Evolutionary conservation across 805 yeast genomes (phyloP).

Genomic region (Dipodascus geniculatus): DNA sequence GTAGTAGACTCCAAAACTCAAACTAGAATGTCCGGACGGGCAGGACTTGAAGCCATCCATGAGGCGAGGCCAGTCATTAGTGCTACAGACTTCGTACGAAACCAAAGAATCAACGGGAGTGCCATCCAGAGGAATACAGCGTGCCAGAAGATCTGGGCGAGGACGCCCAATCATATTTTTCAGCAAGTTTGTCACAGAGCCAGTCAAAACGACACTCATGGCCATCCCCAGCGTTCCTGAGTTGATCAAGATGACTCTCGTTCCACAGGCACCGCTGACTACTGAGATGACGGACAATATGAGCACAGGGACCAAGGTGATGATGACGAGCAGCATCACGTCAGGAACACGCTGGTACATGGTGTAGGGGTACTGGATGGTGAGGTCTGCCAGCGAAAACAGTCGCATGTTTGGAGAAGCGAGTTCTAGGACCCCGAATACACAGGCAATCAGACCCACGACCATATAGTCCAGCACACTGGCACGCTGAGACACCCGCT

Average conservation of each 20-base stretch:
- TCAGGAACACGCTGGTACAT: conserved; percentile 59
- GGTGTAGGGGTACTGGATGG: conserved; percentile 75
- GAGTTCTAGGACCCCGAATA: not conserved
- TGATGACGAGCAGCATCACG: conserved; percentile 33
- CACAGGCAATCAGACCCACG: not conserved
- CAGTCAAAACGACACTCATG: conserved; percentile 46
- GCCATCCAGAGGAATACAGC: conserved; percentile 59
- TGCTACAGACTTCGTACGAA: conserved; percentile 27
- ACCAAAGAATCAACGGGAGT: conserved; percentile 36
- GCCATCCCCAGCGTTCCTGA: conserved; percentile 40
- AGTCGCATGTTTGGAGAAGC: conserved; percentile 61
- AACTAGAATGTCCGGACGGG: conserved; percentile 47
- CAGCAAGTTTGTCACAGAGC: conserved; percentile 55
- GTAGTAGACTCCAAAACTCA: conserved; percentile 38
- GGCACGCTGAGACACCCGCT: not conserved
- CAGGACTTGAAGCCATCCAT: conserved; percentile 44
- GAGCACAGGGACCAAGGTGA: conserved; percentile 3
- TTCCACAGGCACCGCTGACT: conserved; percentile 20
- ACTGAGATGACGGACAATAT: conserved; percentile 42
- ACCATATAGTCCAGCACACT: not conserved
- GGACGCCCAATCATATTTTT: conserved; percentile 83
- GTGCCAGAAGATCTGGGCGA: conserved; percentile 82
- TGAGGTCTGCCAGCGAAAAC: conserved; percentile 61
- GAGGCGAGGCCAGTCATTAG: conserved; percentile 19
- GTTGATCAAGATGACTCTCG: conserved; percentile 20